Evolutionary conservation across 257 asterid genomes (phyloP).

Genomic region (Pogostemon cablin): DNA sequence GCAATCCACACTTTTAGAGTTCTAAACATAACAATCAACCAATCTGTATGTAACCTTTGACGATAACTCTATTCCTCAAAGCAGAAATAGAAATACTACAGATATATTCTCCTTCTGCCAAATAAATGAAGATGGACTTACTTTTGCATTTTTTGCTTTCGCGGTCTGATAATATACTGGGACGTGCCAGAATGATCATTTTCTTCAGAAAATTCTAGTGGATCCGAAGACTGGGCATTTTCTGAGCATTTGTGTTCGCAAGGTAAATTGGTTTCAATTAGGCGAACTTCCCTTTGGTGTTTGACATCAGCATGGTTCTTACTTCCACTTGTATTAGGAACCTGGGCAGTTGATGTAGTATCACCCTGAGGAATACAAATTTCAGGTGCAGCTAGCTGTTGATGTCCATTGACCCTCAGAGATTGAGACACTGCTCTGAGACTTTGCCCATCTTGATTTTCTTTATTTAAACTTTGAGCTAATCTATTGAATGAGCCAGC

Average conservation of each 20-base stretch:
- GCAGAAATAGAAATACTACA: slow-evolving; percentile 19
- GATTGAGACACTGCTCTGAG: slow-evolving; percentile 32
- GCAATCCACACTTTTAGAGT: slow-evolving; percentile 5
- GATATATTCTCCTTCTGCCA: slow-evolving; percentile 25
- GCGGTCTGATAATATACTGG: slow-evolving; percentile 39
- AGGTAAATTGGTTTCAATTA: slow-evolving; percentile 36
- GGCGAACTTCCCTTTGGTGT: slow-evolving; percentile 34
- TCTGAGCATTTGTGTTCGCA: slow-evolving; percentile 23
- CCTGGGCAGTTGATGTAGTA: slow-evolving; percentile 29
- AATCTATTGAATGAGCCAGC: slow-evolving; percentile 27
- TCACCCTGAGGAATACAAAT: slow-evolving; percentile 32
- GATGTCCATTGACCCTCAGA: slow-evolving; percentile 33
- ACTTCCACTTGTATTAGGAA: slow-evolving; percentile 27
- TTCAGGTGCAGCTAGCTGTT: slow-evolving; percentile 31
- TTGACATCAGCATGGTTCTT: slow-evolving; percentile 27
- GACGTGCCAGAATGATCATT: slow-evolving; percentile 44
- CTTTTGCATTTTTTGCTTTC: slow-evolving; percentile 44
- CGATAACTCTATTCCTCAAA: not conserved
- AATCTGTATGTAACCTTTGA: slow-evolving; percentile 18
- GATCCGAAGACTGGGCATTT: slow-evolving; percentile 33
- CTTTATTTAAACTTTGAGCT: slow-evolving; percentile 19
- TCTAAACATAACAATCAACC: slow-evolving; percentile 22
- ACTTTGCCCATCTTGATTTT: slow-evolving; percentile 32
- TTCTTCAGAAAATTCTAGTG: slow-evolving; percentile 56
- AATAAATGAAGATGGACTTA: slow-evolving; percentile 39